Base-by-base conservation (phyloP, 192 early-diverging fungal species). In the Dissophora globulifera region DNA sequence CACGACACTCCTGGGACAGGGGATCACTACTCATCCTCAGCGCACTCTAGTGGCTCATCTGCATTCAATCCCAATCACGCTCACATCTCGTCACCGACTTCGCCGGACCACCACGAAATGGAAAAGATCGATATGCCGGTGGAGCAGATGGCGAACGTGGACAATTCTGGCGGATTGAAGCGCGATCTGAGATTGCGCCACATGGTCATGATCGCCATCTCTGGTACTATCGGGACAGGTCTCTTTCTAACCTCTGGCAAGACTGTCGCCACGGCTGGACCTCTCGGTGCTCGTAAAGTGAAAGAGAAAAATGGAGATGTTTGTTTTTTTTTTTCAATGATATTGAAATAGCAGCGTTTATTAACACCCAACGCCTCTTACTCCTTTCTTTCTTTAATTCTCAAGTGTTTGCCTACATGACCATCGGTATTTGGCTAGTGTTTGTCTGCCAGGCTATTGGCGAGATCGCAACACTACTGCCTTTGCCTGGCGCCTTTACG, bases 121-220 rank as follows among this genome's bases (percentile, higher is more conserved):
- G 54, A 67, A 50, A 67, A 67, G 11, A 26, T 67, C 10, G 38
- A 48, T 23, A 57, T 67, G 15, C 45, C 53, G 16, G 64, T 57
- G 6, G 64, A 67, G 54, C 42, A 67, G 4, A 67, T 67, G 64
- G 54, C 32, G 26, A 52, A 51, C 17, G 3, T 59, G 16, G 50
- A 59, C 16, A 41, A 58, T 5, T 8, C 3, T 19, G 45, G 53
- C 26, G 56, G 66, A 22, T 35, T 59, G 66, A 68, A 59, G 49
- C 55, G 66, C 41, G 66, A 68, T 22, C 19, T 88, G 56, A 84
- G 78, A 32, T 65, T 82, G 20, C 82, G 87, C 4, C 87, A 88
- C 46, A 85, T 88, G 84, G 79, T 82, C 54, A 88, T 88, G 86
- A 88, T 68, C 27, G 66, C 66, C 15, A 68, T 68, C 56, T 68